Percentiles rank a stretch among this genome's conserved stretches.
These are phyloP conservation scores for Rhynchosporium graminicola DNA, from an alignment of 2,329 filamentous ascomycete species.

Conservation along the genomic window DNA sequence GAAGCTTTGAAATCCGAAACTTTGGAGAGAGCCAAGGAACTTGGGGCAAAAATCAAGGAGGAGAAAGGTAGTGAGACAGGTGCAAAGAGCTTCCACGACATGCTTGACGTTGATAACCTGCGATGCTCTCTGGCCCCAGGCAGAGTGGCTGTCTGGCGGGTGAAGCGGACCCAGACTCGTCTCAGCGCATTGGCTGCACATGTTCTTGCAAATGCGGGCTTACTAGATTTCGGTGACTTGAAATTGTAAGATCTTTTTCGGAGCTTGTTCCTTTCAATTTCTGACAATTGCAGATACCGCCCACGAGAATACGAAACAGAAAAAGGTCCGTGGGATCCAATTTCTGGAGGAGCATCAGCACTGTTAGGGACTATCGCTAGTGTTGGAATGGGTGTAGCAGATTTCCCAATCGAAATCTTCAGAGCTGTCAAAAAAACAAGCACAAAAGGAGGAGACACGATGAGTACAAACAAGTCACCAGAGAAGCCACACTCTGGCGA, in stretches of 20 bases:
- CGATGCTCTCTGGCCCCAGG: conserved; percentile 69
- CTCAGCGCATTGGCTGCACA: conserved; percentile 74
- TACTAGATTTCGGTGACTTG: conserved; percentile 68
- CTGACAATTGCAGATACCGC: conserved; percentile 46
- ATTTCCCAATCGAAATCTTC: conserved; percentile 63
- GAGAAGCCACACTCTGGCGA: conserved; percentile 23
- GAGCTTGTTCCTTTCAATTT: not conserved
- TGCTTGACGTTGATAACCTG: conserved; percentile 65
- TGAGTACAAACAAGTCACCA: conserved; percentile 12
- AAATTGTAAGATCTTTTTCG: conserved; percentile 59
- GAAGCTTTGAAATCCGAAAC: conserved; percentile 62
- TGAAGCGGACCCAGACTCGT: conserved; percentile 65
- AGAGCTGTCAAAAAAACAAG: conserved; percentile 40
- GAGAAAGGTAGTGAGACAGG: conserved; percentile 66
- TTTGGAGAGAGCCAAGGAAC: conserved; percentile 50
- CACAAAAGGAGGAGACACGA: conserved; percentile 23
- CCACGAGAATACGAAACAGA: conserved; percentile 73
- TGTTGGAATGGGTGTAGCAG: conserved; percentile 80
- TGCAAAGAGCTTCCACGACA: conserved; percentile 69
- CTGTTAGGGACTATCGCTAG: conserved; percentile 80
- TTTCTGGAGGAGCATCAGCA: conserved; percentile 74
- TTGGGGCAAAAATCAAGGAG: conserved; percentile 62
- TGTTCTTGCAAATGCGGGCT: conserved; percentile 63
- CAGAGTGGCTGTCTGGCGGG: conserved; percentile 72
- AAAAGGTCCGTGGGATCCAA: conserved; percentile 75